Conservation (phyloP, 2,329 filamentous ascomycete genomes). For the Sclerotinia nivalis region DNA sequence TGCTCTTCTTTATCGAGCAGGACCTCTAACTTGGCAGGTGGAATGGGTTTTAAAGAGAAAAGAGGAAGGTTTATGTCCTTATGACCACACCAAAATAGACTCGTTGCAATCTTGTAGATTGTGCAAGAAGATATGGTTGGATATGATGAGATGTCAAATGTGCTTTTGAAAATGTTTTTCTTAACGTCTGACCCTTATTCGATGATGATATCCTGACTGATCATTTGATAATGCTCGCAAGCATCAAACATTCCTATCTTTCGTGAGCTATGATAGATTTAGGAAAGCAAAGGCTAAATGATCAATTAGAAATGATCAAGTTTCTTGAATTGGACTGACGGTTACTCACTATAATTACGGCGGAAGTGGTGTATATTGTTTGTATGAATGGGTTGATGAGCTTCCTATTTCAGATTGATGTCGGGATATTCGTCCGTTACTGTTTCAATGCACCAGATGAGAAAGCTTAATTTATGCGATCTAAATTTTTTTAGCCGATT, state of each 20-base stretch:
- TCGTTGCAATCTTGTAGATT: conserved; percentile 4
- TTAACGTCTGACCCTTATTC: conserved; percentile 9
- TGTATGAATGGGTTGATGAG: conserved; percentile 19
- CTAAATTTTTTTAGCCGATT: not conserved
- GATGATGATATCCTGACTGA: conserved; percentile 4
- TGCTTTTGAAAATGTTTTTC: conserved; percentile 6
- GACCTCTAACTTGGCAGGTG: conserved; percentile 19
- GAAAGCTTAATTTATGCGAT: conserved; percentile 21
- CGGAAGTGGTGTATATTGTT: conserved; percentile 8
- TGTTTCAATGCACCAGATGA: conserved; percentile 14
- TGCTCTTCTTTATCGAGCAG: conserved; percentile 1
- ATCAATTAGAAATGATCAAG: conserved; percentile 1
- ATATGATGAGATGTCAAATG: not conserved
- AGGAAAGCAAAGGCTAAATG: not conserved
- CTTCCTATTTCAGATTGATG: conserved; percentile 23
- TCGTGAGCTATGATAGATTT: not conserved
- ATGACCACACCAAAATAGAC: conserved; percentile 13
- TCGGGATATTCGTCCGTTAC: conserved; percentile 20
- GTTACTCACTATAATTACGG: not conserved
- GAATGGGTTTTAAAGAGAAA: conserved; percentile 14
- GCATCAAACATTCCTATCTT: not conserved
- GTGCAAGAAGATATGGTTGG: conserved; percentile 14
- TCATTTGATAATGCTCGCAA: conserved; percentile 12
- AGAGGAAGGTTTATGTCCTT: conserved; percentile 13
- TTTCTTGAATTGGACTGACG: conserved; percentile 1